These are phyloP conservation scores for Colletotrichum tofieldiae DNA, from an alignment of 2,329 filamentous ascomycete genomes.

Conservation along the genomic window DNA sequence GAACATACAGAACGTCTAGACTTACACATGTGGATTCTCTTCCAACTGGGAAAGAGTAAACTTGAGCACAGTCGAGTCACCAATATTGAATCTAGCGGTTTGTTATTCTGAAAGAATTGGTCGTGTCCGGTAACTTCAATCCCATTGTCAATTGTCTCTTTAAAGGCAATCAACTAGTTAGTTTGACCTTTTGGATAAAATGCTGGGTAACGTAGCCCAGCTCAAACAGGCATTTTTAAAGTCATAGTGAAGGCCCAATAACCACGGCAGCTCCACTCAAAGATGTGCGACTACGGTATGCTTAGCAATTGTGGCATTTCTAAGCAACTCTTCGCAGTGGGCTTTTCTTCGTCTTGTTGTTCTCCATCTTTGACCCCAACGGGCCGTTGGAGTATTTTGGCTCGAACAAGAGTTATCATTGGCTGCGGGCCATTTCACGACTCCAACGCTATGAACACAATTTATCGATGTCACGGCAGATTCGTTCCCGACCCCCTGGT, in stretches of 20 bases:
- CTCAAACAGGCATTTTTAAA: no score
- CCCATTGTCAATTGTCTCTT: no score
- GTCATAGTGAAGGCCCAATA: not conserved
- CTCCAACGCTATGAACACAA: constrained; percentile 27
- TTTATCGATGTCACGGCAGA: constrained; percentile 20
- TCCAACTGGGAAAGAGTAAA: not conserved
- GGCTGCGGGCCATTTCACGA: not conserved
- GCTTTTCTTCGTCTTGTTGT: not conserved
- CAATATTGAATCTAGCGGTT: not conserved
- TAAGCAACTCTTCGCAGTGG: constrained; percentile 22
- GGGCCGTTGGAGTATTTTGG: constrained; percentile 21
- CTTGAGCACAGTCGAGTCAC: not conserved
- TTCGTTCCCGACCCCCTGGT: constrained; percentile 24
- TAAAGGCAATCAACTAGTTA: no score
- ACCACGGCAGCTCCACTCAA: not conserved
- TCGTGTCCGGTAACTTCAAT: no score
- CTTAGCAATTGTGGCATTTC: constrained; percentile 24
- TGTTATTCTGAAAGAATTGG: not conserved
- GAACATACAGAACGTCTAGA: not conserved
- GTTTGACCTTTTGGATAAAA: no score
- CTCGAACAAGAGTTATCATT: constrained; percentile 11
- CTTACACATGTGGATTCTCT: not conserved
- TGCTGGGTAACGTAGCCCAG: no score
- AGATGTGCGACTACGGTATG: not conserved
- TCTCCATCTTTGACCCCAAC: constrained; percentile 29